These are phyloP conservation scores for Cladosporium sp. DNA, from an alignment of 2,329 filamentous ascomycete species.

Conservation along the genomic window DNA sequence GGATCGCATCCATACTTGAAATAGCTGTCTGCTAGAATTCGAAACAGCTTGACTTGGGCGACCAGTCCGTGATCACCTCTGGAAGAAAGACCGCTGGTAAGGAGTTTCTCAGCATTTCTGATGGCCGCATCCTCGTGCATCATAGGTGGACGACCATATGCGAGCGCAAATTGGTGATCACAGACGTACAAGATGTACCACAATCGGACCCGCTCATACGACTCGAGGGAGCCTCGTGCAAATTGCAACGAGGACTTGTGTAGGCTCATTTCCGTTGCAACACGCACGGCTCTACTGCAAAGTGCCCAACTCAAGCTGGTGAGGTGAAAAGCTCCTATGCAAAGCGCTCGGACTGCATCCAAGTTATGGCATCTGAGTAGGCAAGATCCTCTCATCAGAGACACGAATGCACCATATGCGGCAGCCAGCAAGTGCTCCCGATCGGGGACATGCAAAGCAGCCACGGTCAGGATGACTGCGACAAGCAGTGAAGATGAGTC, in stretches of 20 bases:
- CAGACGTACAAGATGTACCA: constrained; percentile 36
- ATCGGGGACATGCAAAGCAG: not conserved
- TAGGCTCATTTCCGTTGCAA: constrained; percentile 38
- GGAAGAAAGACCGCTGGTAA: not conserved
- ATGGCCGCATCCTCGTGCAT: constrained; percentile 37
- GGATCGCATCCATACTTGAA: constrained; percentile 2
- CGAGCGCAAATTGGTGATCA: constrained; percentile 40
- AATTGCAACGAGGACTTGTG: constrained; percentile 31
- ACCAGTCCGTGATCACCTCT: not conserved
- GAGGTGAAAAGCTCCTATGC: constrained; percentile 39
- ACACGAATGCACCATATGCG: not conserved
- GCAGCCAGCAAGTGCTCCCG: not conserved
- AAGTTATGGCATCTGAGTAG: not conserved
- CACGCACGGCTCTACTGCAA: constrained; percentile 36
- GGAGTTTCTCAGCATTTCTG: constrained; percentile 31
- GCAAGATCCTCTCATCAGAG: not conserved
- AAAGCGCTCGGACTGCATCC: constrained; percentile 31
- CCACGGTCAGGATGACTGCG: not conserved
- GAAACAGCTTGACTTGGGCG: not conserved
- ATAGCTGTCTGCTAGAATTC: not conserved
- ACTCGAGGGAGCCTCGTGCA: constrained; percentile 33
- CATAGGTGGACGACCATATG: constrained; percentile 38
- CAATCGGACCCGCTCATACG: constrained; percentile 33
- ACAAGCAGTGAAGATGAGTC: not conserved
- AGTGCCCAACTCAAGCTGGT: constrained; percentile 39